Conservation (phyloP, 73 alveolate genomes). For the Urostyla sp. region DNA sequence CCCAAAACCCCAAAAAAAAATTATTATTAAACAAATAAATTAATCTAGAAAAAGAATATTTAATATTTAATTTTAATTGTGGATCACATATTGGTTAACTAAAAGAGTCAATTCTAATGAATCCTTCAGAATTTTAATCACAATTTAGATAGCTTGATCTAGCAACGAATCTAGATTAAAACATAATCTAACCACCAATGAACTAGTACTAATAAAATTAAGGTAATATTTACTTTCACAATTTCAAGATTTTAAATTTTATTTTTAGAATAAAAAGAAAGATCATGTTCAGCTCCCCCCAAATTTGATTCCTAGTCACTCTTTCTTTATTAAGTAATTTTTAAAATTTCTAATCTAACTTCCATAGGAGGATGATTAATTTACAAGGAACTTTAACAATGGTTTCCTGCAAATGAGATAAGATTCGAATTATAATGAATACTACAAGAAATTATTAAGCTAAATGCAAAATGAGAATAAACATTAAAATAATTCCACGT, state of each 20-base stretch:
- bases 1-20: neutral
- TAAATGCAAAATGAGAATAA: conserved; percentile 1
- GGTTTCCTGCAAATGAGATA: conserved; percentile 56
- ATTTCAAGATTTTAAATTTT: no score
- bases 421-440: conserved; percentile 32
- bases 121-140: neutral
- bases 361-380: conserved; percentile 51
- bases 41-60: no score
- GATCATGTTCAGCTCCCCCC: conserved; percentile 63
- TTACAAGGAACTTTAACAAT: conserved; percentile 41
- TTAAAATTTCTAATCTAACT: neutral
- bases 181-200: neutral
- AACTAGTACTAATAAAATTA: neutral
- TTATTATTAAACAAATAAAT: no score
- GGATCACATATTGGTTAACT: no score
- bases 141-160: neutral
- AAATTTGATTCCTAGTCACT: conserved; percentile 36
- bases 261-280: neutral
- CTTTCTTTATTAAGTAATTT: conserved; percentile 50
- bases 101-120: neutral
- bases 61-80: no score
- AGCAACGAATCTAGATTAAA: neutral
- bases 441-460: neutral
- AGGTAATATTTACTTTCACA: no score
- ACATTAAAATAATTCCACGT: neutral